Conservation (phyloP, 2,329 filamentous ascomycete genomes). For the Epichloe hybrida region DNA sequence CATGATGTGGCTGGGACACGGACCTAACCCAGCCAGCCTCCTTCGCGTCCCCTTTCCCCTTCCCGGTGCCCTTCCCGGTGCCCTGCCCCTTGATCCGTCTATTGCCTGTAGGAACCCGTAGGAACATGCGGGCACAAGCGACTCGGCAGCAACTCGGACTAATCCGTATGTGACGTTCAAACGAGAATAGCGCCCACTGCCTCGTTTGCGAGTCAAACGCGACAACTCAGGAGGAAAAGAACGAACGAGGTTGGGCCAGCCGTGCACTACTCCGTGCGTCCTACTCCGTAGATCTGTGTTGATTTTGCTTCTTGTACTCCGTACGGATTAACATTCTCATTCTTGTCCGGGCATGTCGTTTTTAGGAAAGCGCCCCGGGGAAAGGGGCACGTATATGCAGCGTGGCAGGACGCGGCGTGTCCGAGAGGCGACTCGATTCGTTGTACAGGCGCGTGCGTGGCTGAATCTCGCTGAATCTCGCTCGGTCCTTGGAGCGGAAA, state of each 20-base stretch:
- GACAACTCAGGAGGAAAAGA: not conserved
- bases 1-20: not conserved
- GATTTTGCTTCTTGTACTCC: not conserved
- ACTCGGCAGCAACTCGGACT: too few species aligned
- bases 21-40: not conserved
- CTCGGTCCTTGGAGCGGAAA: not conserved
- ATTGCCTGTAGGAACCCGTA: too few species aligned
- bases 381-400: not conserved
- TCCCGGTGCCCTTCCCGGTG: too few species aligned
- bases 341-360: not conserved
- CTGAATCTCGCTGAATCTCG: not conserved
- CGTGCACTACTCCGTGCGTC: not conserved
- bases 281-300: not conserved
- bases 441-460: conserved; percentile 6
- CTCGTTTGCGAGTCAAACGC: not conserved
- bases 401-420: not conserved
- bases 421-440: conserved; percentile 3
- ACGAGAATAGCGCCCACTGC: not conserved
- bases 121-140: too few species aligned
- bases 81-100: too few species aligned
- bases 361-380: not conserved
- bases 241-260: too few species aligned
- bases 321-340: not conserved
- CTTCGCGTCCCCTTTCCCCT: too few species aligned
- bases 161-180: not conserved